Conservation (phyloP, 1,284 basidiomycete species). For the Naganishia liquefaciens region DNA sequence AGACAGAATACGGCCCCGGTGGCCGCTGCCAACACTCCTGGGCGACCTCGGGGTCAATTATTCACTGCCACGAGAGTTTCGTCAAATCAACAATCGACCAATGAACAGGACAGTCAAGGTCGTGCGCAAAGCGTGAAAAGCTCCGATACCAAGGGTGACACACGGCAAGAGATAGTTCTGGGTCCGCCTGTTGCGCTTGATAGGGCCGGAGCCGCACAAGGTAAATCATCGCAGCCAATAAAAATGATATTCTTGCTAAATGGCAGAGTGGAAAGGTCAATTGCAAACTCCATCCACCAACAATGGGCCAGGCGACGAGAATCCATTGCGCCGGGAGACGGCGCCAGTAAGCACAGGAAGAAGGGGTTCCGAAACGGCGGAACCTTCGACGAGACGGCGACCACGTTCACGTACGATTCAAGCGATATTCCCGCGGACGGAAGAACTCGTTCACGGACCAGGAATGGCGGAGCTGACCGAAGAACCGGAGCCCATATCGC, state of each 20-base stretch:
- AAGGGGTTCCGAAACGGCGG: not conserved
- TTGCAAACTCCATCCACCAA: too few relatives aligned
- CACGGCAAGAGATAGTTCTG: not conserved
- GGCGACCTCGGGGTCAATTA: not conserved
- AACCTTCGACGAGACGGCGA: not conserved
- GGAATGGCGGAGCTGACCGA: not conserved
- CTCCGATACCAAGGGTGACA: not conserved
- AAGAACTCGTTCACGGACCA: not conserved
- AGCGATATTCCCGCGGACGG: constrained; percentile 17
- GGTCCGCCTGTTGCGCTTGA: constrained; percentile 1
- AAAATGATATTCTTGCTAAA: not conserved
- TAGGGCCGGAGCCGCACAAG: not conserved
- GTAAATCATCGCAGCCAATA: not conserved
- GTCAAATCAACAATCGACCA: not conserved
- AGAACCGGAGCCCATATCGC: constrained; percentile 7
- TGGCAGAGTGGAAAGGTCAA: too few relatives aligned
- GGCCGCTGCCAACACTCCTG: not conserved
- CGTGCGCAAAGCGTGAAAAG: not conserved
- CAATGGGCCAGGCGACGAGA: too few relatives aligned
- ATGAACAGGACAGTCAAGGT: not conserved
- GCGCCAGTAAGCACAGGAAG: not conserved
- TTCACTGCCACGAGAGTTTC: not conserved
- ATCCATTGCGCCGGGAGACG: too few relatives aligned
- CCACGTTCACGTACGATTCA: constrained; percentile 22
- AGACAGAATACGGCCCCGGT: constrained; percentile 10